Percentiles rank a stretch among this genome's conserved stretches.
phyloP scores from a whole-genome alignment of 768 basidiomycete species.

The Sarcomyxa edulis region DNA sequence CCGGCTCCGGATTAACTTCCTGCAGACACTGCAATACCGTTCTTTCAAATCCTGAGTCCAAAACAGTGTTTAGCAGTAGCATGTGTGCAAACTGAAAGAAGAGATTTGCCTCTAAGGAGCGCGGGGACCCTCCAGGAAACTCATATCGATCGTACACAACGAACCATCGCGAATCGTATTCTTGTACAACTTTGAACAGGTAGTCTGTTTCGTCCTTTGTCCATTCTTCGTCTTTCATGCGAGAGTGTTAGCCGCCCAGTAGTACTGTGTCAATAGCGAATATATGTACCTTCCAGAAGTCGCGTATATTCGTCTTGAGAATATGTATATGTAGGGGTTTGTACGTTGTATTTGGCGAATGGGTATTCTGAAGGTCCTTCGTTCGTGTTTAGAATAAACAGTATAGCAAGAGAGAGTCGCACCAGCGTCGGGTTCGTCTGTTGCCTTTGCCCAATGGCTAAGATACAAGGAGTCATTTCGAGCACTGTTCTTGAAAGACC shows the following conservation, averaged over 20 bases:
- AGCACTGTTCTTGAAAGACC: constrained; percentile 67
- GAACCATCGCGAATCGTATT: constrained; percentile 88
- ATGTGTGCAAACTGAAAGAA: neutral
- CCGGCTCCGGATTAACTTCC: constrained; percentile 78
- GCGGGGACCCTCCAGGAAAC: constrained; percentile 45
- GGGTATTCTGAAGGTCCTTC: constrained; percentile 51
- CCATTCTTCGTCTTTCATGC: constrained; percentile 69
- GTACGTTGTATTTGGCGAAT: constrained; percentile 81
- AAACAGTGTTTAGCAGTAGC: constrained; percentile 7
- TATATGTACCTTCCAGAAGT: constrained; percentile 61
- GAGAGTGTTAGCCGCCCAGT: neutral
- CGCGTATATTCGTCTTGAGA: constrained; percentile 83
- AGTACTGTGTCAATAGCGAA: neutral
- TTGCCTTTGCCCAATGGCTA: constrained; percentile 77
- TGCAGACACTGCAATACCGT: constrained; percentile 87
- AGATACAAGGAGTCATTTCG: constrained; percentile 65
- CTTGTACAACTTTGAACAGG: constrained; percentile 71
- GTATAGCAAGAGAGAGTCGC: constrained; percentile 11
- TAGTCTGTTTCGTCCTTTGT: constrained; percentile 92
- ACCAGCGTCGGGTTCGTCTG: constrained; percentile 52
- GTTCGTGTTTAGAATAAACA: neutral
- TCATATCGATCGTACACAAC: constrained; percentile 89
- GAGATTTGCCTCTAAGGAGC: constrained; percentile 57
- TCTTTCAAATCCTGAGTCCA: constrained; percentile 79
- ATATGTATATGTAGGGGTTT: constrained; percentile 61